Evolutionary conservation across 139 green algal species (phyloP).

Genomic region (Klebsormidium nitens): DNA sequence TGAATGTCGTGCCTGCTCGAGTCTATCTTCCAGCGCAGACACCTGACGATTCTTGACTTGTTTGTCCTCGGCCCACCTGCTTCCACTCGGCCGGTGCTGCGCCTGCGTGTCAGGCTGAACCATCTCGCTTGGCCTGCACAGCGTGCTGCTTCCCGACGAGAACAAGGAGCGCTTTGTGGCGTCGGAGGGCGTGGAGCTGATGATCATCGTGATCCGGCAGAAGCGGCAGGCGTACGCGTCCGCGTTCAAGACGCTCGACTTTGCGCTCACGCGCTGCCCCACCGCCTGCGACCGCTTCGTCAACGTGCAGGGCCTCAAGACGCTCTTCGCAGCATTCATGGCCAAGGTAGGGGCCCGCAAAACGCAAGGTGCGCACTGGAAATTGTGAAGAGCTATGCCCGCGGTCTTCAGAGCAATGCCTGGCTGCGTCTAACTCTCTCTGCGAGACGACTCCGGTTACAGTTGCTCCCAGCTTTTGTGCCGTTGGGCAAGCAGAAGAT

Average conservation of each 20-base stretch:
- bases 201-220: slow-evolving; percentile 82
- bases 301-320: slow-evolving; percentile 64
- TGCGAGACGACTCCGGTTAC: background rate
- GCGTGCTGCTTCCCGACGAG: slow-evolving; percentile 59
- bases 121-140: too few relatives aligned
- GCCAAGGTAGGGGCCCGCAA: slow-evolving; percentile 73
- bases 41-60: too few relatives aligned
- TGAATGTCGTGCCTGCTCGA: too few relatives aligned
- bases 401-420: too few relatives aligned
- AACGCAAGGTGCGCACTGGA: too few relatives aligned
- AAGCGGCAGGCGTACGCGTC: slow-evolving; percentile 54
- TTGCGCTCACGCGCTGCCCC: slow-evolving; percentile 64
- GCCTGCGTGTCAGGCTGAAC: too few relatives aligned
- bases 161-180: slow-evolving; percentile 61
- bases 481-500: background rate
- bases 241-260: slow-evolving; percentile 83
- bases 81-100: too few relatives aligned
- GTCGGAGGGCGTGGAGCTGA: slow-evolving; percentile 81
- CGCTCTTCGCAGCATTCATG: slow-evolving; percentile 93
- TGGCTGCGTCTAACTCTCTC: too few relatives aligned
- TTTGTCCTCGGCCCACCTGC: too few relatives aligned
- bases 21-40: too few relatives aligned
- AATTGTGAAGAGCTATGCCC: too few relatives aligned
- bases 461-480: background rate
- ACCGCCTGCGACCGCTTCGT: slow-evolving; percentile 56